Percentiles rank a stretch among this genome's conserved stretches.
Evolutionary conservation across 805 yeast genomes (phyloP).

Genomic region (Starmerella apis): DNA sequence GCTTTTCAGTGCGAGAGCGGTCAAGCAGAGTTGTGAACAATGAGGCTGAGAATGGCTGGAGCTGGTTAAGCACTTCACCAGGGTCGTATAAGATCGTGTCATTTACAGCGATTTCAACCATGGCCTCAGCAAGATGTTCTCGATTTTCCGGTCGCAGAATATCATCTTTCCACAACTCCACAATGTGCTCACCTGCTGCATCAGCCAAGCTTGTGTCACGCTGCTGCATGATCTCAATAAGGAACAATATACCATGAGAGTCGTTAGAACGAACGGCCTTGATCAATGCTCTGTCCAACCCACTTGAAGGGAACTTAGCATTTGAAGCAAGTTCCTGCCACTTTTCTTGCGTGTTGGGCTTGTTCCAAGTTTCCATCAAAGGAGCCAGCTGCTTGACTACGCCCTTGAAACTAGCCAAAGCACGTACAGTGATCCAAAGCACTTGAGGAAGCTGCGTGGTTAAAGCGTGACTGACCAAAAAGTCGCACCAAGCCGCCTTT

Average conservation of each 20-base stretch:
- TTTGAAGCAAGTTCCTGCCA: conserved; percentile 18
- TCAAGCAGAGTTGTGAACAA: conserved; percentile 50
- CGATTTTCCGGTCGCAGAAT: conserved; percentile 48
- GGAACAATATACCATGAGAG: conserved; percentile 51
- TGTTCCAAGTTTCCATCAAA: conserved; percentile 39
- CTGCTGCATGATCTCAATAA: conserved; percentile 41
- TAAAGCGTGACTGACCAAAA: conserved; percentile 25
- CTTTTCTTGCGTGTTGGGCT: conserved; percentile 19
- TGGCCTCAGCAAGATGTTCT: conserved; percentile 45
- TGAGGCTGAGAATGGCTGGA: conserved; percentile 45
- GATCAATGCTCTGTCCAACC: conserved; percentile 49
- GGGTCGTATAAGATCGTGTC: conserved; percentile 39
- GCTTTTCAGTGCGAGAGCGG: conserved; percentile 9
- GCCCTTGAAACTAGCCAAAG: conserved; percentile 36
- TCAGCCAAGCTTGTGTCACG: conserved; percentile 34
- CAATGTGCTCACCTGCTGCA: conserved; percentile 41
- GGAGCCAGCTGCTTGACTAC: conserved; percentile 36
- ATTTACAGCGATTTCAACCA: conserved; percentile 46
- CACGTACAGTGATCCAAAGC: conserved; percentile 42
- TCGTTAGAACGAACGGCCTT: conserved; percentile 55
- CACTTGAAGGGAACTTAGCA: conserved; percentile 36
- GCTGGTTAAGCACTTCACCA: conserved; percentile 38
- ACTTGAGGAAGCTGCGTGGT: conserved; percentile 43
- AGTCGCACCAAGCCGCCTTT: conserved; percentile 27
- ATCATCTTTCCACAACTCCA: conserved; percentile 42